Percentiles rank a stretch among this genome's conserved stretches.
phyloP scores from a whole-genome alignment of 768 basidiomycete species.

The Mycena pura region DNA sequence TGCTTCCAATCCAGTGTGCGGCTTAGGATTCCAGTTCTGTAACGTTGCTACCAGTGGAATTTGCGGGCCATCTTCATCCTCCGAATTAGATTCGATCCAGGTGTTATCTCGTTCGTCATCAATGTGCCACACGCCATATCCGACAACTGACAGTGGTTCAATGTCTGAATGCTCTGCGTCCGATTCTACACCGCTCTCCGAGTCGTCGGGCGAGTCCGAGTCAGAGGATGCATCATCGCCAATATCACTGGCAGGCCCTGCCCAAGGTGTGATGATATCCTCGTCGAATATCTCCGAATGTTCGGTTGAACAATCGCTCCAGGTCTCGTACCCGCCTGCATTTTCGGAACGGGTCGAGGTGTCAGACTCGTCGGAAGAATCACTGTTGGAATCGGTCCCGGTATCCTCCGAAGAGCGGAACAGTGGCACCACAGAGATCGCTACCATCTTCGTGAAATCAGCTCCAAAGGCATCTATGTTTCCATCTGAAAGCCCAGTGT shows the following conservation, averaged over 20 bases:
- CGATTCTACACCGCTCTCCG: not conserved
- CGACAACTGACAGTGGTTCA: slow-evolving; percentile 8
- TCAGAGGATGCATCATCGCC: not conserved
- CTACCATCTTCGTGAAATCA: slow-evolving; percentile 4
- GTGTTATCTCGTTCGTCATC: slow-evolving; percentile 10
- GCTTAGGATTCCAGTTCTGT: not conserved
- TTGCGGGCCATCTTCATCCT: too few relatives aligned
- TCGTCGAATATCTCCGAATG: slow-evolving; percentile 14
- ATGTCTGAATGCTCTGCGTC: slow-evolving; percentile 13
- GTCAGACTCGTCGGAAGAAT: not conserved
- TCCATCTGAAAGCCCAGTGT: slow-evolving; percentile 6
- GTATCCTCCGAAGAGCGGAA: not conserved
- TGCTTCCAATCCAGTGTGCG: slow-evolving; percentile 1
- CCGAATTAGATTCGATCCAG: slow-evolving; percentile 7
- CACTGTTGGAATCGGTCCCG: not conserved
- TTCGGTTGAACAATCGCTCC: slow-evolving; percentile 29
- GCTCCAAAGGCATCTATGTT: slow-evolving; percentile 5
- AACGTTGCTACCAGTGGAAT: too few relatives aligned
- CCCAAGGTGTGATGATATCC: slow-evolving; percentile 25
- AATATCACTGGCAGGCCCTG: slow-evolving; percentile 14
- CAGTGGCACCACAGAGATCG: not conserved
- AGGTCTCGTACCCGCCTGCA: slow-evolving; percentile 27
- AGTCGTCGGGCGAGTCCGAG: not conserved
- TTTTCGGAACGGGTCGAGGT: slow-evolving; percentile 12
- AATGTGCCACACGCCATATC: slow-evolving; percentile 10